Evolutionary conservation across 2,329 filamentous ascomycete species (phyloP).

Genomic region (Ilyonectria mors-panacis): DNA sequence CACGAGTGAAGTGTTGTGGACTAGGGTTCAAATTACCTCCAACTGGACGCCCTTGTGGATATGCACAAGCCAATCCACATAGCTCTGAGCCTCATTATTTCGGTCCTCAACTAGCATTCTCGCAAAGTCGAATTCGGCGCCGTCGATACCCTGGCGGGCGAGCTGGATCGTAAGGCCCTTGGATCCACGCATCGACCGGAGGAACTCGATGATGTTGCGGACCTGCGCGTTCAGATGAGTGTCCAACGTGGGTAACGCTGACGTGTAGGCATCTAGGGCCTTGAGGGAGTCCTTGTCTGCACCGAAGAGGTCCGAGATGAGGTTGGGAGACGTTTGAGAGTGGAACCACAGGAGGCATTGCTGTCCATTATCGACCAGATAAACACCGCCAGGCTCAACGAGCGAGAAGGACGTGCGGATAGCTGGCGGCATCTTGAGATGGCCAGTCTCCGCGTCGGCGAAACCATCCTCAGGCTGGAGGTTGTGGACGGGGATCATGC

Average conservation of each 20-base stretch:
- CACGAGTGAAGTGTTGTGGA: neutral
- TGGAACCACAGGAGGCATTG: constrained; percentile 94
- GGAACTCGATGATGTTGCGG: constrained; percentile 91
- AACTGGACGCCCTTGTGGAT: constrained; percentile 93
- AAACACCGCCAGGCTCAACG: constrained; percentile 93
- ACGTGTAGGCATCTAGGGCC: constrained; percentile 84
- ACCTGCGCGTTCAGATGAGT: constrained; percentile 96
- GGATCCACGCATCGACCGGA: constrained; percentile 83
- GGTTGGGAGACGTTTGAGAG: constrained; percentile 89
- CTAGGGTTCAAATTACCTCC: constrained; percentile 72
- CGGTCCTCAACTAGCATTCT: constrained; percentile 91
- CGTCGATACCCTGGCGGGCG: constrained; percentile 92
- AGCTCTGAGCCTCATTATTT: constrained; percentile 97
- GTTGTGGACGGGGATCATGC: constrained; percentile 93
- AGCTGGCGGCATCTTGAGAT: constrained; percentile 85
- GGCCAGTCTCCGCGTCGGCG: constrained; percentile 86
- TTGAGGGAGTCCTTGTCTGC: constrained; percentile 78
- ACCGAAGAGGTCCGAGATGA: constrained; percentile 92
- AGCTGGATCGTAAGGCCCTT: constrained; percentile 93
- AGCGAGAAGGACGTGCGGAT: constrained; percentile 88
- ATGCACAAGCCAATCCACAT: constrained; percentile 98
- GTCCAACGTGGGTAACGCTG: constrained; percentile 84
- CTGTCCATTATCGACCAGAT: constrained; percentile 96
- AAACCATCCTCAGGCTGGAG: constrained; percentile 91
- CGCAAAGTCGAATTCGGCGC: constrained; percentile 97